Percentiles rank a stretch among this genome's conserved stretches.
phyloP scores from a whole-genome alignment of 1,139 yeast genomes.

The Kluyveromyces sp. region DNA sequence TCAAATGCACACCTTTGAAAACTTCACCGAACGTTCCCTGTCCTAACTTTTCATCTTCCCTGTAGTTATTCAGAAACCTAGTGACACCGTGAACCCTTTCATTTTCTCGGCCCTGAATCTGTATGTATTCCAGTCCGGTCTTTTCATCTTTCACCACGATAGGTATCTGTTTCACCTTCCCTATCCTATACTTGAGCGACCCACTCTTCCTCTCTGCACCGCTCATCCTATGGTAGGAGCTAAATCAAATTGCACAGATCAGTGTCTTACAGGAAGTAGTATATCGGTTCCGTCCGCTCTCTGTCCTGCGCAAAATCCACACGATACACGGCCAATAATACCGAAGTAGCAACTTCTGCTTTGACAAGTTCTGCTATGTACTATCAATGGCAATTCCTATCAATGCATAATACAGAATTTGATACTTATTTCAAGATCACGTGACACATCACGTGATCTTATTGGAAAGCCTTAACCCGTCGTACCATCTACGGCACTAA shows the following conservation, averaged over 20 bases:
- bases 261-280: neutral
- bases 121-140: constrained; percentile 26
- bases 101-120: constrained; percentile 20
- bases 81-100: constrained; percentile 31
- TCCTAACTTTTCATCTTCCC: constrained; percentile 62
- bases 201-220: neutral
- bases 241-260: neutral
- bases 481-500: no score
- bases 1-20: constrained; percentile 55
- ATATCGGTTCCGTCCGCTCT: neutral
- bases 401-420: no score
- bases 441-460: neutral
- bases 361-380: no score
- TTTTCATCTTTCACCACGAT: constrained; percentile 24
- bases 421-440: neutral
- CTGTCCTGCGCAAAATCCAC: no score
- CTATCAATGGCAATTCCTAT: no score
- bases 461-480: no score
- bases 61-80: constrained; percentile 38
- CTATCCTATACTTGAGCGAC: constrained; percentile 29
- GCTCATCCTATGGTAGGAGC: neutral
- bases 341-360: no score
- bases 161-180: constrained; percentile 31
- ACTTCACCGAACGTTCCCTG: constrained; percentile 94
- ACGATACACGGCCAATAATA: no score